Evolutionary conservation across 225 moss, liverwort and hornwort genomes (phyloP).

Genomic region (Climacium dendroides): DNA sequence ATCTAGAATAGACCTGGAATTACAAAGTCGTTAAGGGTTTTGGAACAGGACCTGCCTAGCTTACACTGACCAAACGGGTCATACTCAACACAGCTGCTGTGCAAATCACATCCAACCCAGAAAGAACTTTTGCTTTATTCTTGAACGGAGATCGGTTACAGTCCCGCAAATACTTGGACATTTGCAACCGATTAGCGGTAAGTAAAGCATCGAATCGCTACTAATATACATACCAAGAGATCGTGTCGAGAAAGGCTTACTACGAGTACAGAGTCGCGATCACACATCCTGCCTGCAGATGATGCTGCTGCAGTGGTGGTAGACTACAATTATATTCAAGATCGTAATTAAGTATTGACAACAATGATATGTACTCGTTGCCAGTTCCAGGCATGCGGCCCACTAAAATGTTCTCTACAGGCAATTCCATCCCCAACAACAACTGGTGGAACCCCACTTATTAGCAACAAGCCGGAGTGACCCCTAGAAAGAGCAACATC

Average conservation of each 20-base stretch:
- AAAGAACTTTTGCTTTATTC: conserved; percentile 10
- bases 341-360: background rate
- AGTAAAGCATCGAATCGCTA: background rate
- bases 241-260: background rate
- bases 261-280: background rate
- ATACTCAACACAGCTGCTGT: background rate
- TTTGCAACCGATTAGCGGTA: background rate
- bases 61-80: background rate
- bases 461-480: background rate
- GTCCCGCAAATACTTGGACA: background rate
- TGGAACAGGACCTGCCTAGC: background rate
- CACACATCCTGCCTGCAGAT: background rate
- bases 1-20: background rate
- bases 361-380: background rate
- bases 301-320: background rate
- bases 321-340: background rate
- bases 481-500: background rate
- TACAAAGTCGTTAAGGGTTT: background rate
- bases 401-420: background rate
- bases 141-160: background rate
- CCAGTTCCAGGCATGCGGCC: background rate
- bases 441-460: background rate
- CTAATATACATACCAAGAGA: conserved; percentile 14
- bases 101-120: background rate
- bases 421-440: background rate